Base-by-base conservation (phyloP, 148 eudicot species). In the Nyssa sinensis region DNA sequence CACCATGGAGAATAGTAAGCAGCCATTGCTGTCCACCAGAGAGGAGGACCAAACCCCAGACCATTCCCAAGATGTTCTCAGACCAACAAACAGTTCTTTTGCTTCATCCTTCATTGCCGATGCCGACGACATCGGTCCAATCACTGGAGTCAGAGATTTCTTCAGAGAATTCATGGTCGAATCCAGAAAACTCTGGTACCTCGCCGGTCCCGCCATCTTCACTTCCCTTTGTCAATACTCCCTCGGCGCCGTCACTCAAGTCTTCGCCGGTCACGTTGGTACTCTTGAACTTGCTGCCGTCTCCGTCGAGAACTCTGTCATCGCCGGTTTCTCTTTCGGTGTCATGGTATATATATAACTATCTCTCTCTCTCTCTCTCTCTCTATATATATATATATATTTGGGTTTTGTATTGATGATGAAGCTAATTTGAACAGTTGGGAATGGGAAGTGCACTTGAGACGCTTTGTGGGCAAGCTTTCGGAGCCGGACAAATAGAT, bases 381-480 rank as follows among this genome's bases (percentile, higher is more conserved):
- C 30, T 27, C 35, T 10, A 29, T 62, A 30, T 17, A 10, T 5
- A 61, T 29, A 61, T 61, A 61, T 29, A 27, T 61, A 10, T 27
- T n/a, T n/a, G n/a, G n/a, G n/a, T n/a, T 39, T 44, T 44, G 51
- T 14, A 44, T 44, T 44, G 51, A 44, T 7, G 0, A 10, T 44
- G 17, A 44, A 44, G 2, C 14, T 44, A 44, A 3, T n/a, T n/a
- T 5, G 8, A 62, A 23, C 76, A 82, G 85, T 3, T 71, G 64
- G 85, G 85, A 21, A 71, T 82, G 85, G 85, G 85, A 23, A 82
- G 85, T 44, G 85, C 85, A 51, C 32, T 82, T 1, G 85, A 82
- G 64, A 82, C 85, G 21, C 69, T 82, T 12, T 82, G 85, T 29
- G 85, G 85, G 12, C 85, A 75, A 71, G 81, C 85, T 3, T 78